These are phyloP conservation scores for Yamadazyma tumulicola DNA, from an alignment of 805 yeast genomes.

Conservation along the genomic window DNA sequence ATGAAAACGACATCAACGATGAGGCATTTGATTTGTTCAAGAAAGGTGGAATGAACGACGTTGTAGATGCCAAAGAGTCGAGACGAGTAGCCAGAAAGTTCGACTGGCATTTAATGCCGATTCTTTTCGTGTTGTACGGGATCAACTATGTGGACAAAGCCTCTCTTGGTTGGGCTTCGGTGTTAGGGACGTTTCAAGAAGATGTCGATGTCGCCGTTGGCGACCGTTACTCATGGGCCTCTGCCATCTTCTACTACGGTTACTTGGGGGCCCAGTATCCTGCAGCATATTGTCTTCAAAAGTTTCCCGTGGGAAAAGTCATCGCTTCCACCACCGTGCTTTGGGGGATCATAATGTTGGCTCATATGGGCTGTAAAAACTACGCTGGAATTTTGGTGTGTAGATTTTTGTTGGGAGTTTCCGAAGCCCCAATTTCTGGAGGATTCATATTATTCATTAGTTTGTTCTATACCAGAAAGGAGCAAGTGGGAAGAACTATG, in stretches of 20 bases:
- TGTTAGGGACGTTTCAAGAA: constrained; percentile 14
- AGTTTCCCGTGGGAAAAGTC: constrained; percentile 53
- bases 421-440: constrained; percentile 36
- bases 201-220: constrained; percentile 32
- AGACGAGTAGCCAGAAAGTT: constrained; percentile 8
- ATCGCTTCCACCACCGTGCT: constrained; percentile 45
- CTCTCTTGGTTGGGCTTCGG: constrained; percentile 26
- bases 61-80: constrained; percentile 7
- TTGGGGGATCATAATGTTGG: constrained; percentile 59
- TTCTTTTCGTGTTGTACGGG: constrained; percentile 23
- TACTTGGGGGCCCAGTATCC: constrained; percentile 56
- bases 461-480: constrained; percentile 31
- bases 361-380: constrained; percentile 45
- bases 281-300: constrained; percentile 45
- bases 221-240: constrained; percentile 33
- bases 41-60: constrained; percentile 12
- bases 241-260: constrained; percentile 47
- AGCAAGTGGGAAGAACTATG: constrained; percentile 27
- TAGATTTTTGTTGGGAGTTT: constrained; percentile 35
- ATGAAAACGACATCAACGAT: too few species aligned
- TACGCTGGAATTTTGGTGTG: constrained; percentile 36
- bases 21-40: constrained; percentile 10
- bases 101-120: constrained; percentile 16
- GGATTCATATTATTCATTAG: constrained; percentile 31
- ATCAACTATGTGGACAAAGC: constrained; percentile 28